These are phyloP conservation scores for Gnomoniopsis sp. DNA, from an alignment of 2,329 filamentous ascomycete species.

Conservation along the genomic window DNA sequence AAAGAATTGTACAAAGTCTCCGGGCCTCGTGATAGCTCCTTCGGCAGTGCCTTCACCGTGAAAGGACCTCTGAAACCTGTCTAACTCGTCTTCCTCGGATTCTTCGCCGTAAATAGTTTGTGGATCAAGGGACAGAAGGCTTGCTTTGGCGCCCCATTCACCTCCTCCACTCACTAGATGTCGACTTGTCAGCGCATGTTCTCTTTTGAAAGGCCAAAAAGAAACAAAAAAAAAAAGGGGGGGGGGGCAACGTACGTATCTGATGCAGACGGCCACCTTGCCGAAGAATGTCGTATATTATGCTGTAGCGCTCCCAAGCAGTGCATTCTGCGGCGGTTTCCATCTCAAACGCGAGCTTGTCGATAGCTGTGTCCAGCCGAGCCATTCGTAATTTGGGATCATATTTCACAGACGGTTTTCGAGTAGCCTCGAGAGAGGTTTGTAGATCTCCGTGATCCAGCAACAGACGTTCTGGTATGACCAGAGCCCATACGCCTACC, in stretches of 20 bases:
- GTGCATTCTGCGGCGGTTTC: neutral
- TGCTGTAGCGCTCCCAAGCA: neutral
- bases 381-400: neutral
- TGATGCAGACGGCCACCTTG: slow-evolving; percentile 38
- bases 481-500: slow-evolving; percentile 70
- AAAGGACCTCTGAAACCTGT: slow-evolving; percentile 51
- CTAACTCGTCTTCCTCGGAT: slow-evolving; percentile 48
- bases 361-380: neutral
- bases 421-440: neutral
- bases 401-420: neutral
- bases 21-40: slow-evolving; percentile 57
- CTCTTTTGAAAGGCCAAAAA: too few relatives aligned
- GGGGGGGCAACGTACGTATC: slow-evolving; percentile 42
- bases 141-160: slow-evolving; percentile 79
- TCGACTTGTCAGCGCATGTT: neutral
- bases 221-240: too few relatives aligned
- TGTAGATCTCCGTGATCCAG: too few relatives aligned
- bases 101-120: slow-evolving; percentile 48
- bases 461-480: slow-evolving; percentile 44
- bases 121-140: slow-evolving; percentile 74
- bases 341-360: slow-evolving; percentile 11
- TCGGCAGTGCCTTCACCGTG: slow-evolving; percentile 32
- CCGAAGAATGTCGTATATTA: slow-evolving; percentile 1
- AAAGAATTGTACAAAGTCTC: slow-evolving; percentile 66
- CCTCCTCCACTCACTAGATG: slow-evolving; percentile 71